Conservation (phyloP, 2,329 filamentous ascomycete species). For the Sporothrix dimorphospora region DNA sequence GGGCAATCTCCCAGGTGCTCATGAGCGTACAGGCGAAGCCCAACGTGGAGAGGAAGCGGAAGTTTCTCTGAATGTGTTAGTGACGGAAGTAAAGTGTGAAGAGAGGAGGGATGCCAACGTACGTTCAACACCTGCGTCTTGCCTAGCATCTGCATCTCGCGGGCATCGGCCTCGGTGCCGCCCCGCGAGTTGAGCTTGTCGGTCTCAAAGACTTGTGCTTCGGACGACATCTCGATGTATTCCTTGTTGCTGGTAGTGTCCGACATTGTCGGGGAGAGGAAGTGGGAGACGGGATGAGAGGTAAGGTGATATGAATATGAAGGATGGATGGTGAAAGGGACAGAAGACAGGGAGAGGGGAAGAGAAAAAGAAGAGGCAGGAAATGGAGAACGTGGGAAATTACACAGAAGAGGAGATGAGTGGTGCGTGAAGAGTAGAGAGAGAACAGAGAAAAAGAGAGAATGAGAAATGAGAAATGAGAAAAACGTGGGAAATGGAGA, state of each 20-base stretch:
- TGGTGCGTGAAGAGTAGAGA: no score
- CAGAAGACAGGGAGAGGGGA: background rate
- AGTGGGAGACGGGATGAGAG: background rate
- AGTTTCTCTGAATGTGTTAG: conserved; percentile 44
- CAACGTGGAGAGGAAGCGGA: conserved; percentile 54
- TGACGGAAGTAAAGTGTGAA: background rate
- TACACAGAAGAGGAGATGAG: background rate
- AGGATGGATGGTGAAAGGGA: background rate
- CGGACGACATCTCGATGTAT: conserved; percentile 30
- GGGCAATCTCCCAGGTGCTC: conserved; percentile 57
- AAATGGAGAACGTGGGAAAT: background rate
- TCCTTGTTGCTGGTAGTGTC: conserved; percentile 31
- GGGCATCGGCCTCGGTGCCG: conserved; percentile 39
- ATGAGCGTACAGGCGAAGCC: conserved; percentile 58
- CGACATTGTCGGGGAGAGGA: conserved; percentile 27
- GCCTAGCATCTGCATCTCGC: conserved; percentile 41
- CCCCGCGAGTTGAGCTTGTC: conserved; percentile 33
- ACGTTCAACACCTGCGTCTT: conserved; percentile 35
- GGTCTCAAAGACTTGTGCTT: conserved; percentile 33
- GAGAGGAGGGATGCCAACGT: background rate
- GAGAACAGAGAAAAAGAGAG: background rate
- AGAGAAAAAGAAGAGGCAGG: background rate
- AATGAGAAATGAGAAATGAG: background rate
- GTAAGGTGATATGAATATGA: background rate
- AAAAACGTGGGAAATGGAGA: conserved; percentile 18